Base-by-base conservation (phyloP, 805 yeast species). In the Cyberlindnera petersonii region DNA sequence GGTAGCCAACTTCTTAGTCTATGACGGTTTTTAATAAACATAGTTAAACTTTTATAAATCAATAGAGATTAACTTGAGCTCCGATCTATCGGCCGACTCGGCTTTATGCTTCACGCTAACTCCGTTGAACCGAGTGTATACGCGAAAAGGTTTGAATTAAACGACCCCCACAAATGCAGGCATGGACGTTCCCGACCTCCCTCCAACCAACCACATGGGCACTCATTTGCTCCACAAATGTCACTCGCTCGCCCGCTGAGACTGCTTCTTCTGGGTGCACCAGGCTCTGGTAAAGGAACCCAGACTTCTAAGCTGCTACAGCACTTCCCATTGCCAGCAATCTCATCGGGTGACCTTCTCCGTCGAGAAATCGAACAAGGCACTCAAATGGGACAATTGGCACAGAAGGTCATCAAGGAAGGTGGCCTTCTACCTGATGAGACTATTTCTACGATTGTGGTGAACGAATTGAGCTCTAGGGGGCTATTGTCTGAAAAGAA, bases 241-340 rank as follows among this genome's bases (percentile, higher is more conserved):
- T 20, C 33, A 1, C 38, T 41, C 19, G 21, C 24, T 26, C 39
- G 45, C 10, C 80, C 89, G 1, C 57, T 83, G 14, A 66, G 96
- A 51, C 61, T 87, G 26, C 68, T 89, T 20, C 66, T 89, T 8
- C 64, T 91, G 19, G 97, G 97, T 4, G 95, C 97, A 0, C 98
- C 98, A 1, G 98, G 98, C 0, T 74, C 96, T 1, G 98, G 98
- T 1, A 89, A 89, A 58, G 97, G 97, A 2, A 89, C 98, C 0
- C 85, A 83, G 49, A 83, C 96, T 0, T 63, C 82, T 3, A 70
- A 79, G 43, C 65, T 89, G 5, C 58, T 82, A 42, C 71, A 74
- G 36, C 61, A 65, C 28, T 71, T 79, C 42, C 73, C 82, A 2
- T 51, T 56, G 5, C 60, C 89, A 17, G 58, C 69, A 11, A 62